Evolutionary conservation across 2,329 filamentous ascomycete species (phyloP).

Genomic region (Pseudogymnoascus sp.): DNA sequence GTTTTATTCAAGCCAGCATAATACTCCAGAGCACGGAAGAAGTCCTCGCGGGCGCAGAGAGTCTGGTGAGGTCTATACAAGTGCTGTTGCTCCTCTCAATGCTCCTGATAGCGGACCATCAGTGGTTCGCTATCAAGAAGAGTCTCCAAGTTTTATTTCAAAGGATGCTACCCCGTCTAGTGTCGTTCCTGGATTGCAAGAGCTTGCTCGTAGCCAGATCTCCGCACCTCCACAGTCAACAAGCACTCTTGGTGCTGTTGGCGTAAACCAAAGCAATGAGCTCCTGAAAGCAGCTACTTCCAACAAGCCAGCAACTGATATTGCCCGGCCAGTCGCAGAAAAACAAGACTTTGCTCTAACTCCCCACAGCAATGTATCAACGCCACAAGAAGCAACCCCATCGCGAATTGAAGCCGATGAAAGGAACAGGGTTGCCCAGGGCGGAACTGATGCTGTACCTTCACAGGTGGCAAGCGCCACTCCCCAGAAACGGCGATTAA

Average conservation of each 20-base stretch:
- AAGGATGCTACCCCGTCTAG: slow-evolving; percentile 27
- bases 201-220: neutral
- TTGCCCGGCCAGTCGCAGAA: neutral
- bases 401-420: neutral
- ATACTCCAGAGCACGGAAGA: slow-evolving; percentile 58
- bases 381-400: neutral
- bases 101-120: neutral
- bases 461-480: neutral
- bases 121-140: slow-evolving; percentile 19
- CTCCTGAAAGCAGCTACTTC: neutral
- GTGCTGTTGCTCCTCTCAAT: slow-evolving; percentile 22
- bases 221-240: neutral
- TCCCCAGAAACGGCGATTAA: neutral
- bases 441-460: neutral
- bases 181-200: slow-evolving; percentile 13
- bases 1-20: slow-evolving; percentile 91
- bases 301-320: neutral
- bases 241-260: neutral
- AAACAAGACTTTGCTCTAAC: slow-evolving; percentile 2
- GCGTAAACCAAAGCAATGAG: slow-evolving; percentile 2
- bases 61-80: slow-evolving; percentile 21
- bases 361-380: slow-evolving; percentile 4
- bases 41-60: slow-evolving; percentile 30
- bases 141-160: slow-evolving; percentile 23
- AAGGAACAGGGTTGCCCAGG: neutral